Conservation (phyloP, 441 rosid genomes). For the Adansonia gregorii region DNA sequence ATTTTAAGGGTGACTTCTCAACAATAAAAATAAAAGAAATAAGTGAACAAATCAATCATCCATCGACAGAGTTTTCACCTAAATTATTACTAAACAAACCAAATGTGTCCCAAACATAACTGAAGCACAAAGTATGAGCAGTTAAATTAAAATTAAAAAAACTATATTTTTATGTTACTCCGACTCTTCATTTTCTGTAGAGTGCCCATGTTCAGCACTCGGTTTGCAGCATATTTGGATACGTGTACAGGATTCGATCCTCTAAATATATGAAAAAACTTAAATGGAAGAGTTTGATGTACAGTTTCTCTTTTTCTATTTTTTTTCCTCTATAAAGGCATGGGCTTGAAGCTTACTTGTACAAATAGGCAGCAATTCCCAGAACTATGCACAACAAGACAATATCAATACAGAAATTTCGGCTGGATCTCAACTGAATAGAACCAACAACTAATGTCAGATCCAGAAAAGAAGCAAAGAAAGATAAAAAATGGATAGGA, state of each 20-base stretch:
- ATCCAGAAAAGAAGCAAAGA: slow-evolving; percentile 23
- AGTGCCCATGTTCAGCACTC: no score
- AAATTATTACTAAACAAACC: not conserved
- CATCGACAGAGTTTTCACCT: not conserved
- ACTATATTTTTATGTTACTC: no score
- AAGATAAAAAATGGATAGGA: slow-evolving; percentile 22
- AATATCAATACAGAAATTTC: slow-evolving; percentile 93
- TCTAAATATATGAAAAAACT: no score
- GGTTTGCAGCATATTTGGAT: no score
- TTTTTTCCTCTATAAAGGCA: slow-evolving; percentile 2
- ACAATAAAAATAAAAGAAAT: not conserved
- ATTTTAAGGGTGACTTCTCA: not conserved
- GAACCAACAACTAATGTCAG: slow-evolving; percentile 33
- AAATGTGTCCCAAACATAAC: not conserved
- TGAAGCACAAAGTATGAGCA: not conserved
- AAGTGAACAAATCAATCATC: not conserved
- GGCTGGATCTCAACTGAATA: slow-evolving; percentile 85
- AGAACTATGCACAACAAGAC: slow-evolving; percentile 74
- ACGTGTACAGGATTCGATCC: no score
- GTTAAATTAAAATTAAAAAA: not conserved
- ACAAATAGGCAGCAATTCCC: slow-evolving; percentile 93
- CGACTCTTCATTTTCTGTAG: no score
- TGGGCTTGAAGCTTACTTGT: slow-evolving; percentile 68
- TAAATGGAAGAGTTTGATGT: not conserved
- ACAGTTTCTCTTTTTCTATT: not conserved